Conservation (phyloP, 2,329 filamentous ascomycete species). For the Diplodia seriata region DNA sequence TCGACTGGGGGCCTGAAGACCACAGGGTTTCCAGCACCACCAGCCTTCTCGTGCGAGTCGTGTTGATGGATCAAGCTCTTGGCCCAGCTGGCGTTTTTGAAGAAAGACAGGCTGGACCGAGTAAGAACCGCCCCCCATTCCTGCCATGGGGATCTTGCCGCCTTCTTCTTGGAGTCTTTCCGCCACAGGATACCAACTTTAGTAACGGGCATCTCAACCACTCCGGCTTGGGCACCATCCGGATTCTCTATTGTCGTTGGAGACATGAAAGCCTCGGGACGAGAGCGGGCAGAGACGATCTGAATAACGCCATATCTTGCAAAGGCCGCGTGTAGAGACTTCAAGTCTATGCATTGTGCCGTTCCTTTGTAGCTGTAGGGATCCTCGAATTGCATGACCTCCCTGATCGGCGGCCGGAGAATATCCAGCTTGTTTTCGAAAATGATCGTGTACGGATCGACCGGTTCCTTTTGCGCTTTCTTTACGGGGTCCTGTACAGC, state of each 20-base stretch:
- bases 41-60: constrained; percentile 79
- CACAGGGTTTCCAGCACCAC: constrained; percentile 76
- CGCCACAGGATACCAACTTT: constrained; percentile 96
- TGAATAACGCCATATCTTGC: constrained; percentile 91
- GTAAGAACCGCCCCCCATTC: constrained; percentile 98
- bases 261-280: constrained; percentile 93
- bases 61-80: constrained; percentile 90
- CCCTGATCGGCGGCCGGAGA: constrained; percentile 83
- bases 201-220: constrained; percentile 96
- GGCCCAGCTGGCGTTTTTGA: constrained; percentile 90
- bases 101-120: constrained; percentile 96
- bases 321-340: constrained; percentile 84
- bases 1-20: constrained; percentile 89
- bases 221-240: constrained; percentile 83
- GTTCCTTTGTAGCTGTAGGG: constrained; percentile 88
- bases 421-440: constrained; percentile 86
- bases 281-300: constrained; percentile 90
- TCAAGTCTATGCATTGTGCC: constrained; percentile 75
- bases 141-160: constrained; percentile 94
- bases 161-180: constrained; percentile 92
- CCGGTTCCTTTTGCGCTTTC: constrained; percentile 76
- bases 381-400: constrained; percentile 92
- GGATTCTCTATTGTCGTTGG: constrained; percentile 86
- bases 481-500: constrained; percentile 68
- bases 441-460: constrained; percentile 95